Percentiles rank a stretch among this genome's conserved stretches.
These are phyloP conservation scores for Suillus cothurnatus DNA, from an alignment of 768 basidiomycete genomes.

Conservation along the genomic window DNA sequence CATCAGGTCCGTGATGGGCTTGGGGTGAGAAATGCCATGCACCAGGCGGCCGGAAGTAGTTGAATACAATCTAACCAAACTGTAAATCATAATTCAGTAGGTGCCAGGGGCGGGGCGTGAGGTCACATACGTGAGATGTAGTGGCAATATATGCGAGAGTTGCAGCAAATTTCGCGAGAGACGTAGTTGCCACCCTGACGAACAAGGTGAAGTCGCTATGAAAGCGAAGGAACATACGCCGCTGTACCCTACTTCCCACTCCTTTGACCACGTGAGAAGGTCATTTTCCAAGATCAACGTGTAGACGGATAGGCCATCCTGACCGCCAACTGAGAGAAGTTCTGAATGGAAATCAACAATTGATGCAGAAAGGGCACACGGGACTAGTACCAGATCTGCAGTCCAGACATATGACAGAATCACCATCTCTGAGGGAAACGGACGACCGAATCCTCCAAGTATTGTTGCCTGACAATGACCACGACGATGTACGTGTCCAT, in stretches of 20 bases:
- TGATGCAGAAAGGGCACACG: background rate
- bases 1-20: conserved; percentile 64
- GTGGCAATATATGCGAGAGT: conserved; percentile 78
- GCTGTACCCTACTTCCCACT: conserved; percentile 69
- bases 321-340: conserved; percentile 70
- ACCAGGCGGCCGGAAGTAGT: conserved; percentile 72
- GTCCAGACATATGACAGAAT: conserved; percentile 62
- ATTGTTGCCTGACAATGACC: conserved; percentile 72
- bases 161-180: conserved; percentile 67
- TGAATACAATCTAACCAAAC: conserved; percentile 65
- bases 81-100: conserved; percentile 29
- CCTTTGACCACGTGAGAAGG: conserved; percentile 79
- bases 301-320: conserved; percentile 65
- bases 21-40: conserved; percentile 72
- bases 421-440: conserved; percentile 58
- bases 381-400: conserved; percentile 66
- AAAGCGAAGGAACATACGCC: conserved; percentile 5
- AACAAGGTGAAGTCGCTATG: conserved; percentile 16
- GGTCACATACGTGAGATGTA: conserved; percentile 52
- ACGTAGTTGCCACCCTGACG: conserved; percentile 50
- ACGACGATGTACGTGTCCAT: conserved; percentile 71
- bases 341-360: conserved; percentile 49
- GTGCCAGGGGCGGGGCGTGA: conserved; percentile 3
- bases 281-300: conserved; percentile 81
- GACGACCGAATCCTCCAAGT: conserved; percentile 85